Evolutionary conservation across 1,139 yeast species (phyloP).

Genomic region (Pneumocystis oryctolagi): DNA sequence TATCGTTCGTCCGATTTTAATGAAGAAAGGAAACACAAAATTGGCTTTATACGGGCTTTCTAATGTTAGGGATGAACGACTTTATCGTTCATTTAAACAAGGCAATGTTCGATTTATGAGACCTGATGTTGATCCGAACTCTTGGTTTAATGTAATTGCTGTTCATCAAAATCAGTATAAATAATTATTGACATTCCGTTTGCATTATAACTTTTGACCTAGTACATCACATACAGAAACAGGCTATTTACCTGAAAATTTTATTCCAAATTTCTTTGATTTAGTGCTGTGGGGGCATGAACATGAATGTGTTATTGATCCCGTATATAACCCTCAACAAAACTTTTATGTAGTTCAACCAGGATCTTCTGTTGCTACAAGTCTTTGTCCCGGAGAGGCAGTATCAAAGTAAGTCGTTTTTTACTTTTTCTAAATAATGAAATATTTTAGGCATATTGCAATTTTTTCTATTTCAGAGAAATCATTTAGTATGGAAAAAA

Average conservation of each 20-base stretch:
- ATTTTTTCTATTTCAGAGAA: conserved; percentile 48
- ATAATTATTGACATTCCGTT: conserved; percentile 16
- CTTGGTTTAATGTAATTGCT: conserved; percentile 74
- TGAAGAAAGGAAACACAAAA: conserved; percentile 69
- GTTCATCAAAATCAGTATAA: conserved; percentile 69
- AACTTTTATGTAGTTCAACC: conserved; percentile 77
- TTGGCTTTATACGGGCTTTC: conserved; percentile 81
- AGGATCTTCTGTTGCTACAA: conserved; percentile 89
- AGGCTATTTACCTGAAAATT: conserved; percentile 68
- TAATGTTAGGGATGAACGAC: conserved; percentile 75
- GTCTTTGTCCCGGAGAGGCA: conserved; percentile 74
- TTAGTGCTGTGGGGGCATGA: conserved; percentile 95
- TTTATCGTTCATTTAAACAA: conserved; percentile 67
- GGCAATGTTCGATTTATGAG: conserved; percentile 65
- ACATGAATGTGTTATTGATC: conserved; percentile 76
- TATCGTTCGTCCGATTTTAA: conserved; percentile 57
- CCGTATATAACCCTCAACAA: conserved; percentile 48
- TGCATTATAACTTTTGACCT: background rate
- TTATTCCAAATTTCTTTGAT: conserved; percentile 67
- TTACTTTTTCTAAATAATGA: background rate
- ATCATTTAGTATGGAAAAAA: conserved; percentile 47
- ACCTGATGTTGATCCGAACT: conserved; percentile 41
- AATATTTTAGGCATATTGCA: conserved; percentile 34
- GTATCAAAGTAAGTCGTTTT: conserved; percentile 35
- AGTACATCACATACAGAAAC: conserved; percentile 63